These are phyloP conservation scores for Lasiosphaeris hirsuta DNA, from an alignment of 495 filamentous ascomycete genomes.

Conservation along the genomic window DNA sequence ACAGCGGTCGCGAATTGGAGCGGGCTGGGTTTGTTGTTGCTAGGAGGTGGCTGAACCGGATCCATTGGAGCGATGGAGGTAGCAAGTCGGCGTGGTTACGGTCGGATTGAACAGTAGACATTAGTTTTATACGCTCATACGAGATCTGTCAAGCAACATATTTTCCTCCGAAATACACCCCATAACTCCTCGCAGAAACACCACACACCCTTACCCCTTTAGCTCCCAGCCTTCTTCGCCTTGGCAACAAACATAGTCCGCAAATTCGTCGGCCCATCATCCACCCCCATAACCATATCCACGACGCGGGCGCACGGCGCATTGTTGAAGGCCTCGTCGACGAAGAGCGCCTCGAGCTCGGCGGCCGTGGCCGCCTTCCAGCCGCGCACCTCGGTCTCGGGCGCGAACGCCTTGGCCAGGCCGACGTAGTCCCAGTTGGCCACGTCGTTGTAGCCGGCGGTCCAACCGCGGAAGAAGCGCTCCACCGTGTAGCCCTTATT, in stretches of 20 bases:
- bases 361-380: slow-evolving; percentile 35
- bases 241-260: slow-evolving; percentile 16
- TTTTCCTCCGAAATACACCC: no score
- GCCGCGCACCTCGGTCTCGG: slow-evolving; percentile 23
- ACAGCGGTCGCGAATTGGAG: no score
- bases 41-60: no score
- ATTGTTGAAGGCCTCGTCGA: slow-evolving; percentile 33
- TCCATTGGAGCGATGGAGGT: no score
- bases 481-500: slow-evolving; percentile 54
- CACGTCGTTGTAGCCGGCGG: slow-evolving; percentile 50
- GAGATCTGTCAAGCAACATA: no score
- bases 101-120: no score
- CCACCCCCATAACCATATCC: slow-evolving; percentile 20
- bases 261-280: slow-evolving; percentile 18
- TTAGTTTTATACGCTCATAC: no score
- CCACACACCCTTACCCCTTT: neutral
- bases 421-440: slow-evolving; percentile 43
- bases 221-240: neutral
- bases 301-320: slow-evolving; percentile 38
- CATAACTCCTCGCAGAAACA: no score
- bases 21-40: no score
- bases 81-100: no score
- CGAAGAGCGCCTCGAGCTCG: slow-evolving; percentile 37
- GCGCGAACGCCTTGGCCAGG: slow-evolving; percentile 39
- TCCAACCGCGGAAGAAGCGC: slow-evolving; percentile 47